Conservation (phyloP, 2,329 filamentous ascomycete species). For the Colletotrichum liaoningense region DNA sequence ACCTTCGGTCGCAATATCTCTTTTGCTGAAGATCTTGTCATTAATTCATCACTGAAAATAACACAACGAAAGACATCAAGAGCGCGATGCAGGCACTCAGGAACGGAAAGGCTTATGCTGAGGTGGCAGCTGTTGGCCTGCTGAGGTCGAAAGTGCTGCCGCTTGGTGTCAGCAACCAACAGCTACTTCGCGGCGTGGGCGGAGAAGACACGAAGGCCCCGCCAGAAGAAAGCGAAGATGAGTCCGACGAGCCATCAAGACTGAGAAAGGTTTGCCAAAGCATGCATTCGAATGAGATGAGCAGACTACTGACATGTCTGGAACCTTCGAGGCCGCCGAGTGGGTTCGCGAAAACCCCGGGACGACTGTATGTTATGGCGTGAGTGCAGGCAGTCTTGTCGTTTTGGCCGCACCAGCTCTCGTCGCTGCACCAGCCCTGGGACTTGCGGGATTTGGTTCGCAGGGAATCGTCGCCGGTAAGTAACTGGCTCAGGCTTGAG, state of each 20-base stretch:
- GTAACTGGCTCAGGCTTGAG: not conserved
- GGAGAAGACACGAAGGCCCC: not conserved
- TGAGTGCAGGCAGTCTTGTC: not conserved
- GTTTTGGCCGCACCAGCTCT: not conserved
- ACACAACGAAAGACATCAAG: not conserved
- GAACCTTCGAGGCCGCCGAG: not conserved
- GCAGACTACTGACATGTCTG: no score
- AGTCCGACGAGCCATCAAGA: not conserved
- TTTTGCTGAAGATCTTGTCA: not conserved
- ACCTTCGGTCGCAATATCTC: not conserved
- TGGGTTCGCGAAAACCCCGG: not conserved
- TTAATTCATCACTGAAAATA: not conserved
- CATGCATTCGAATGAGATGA: no score
- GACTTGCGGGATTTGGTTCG: not conserved
- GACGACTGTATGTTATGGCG: not conserved
- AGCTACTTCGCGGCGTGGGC: not conserved
- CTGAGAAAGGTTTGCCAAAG: no score
- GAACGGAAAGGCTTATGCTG: not conserved
- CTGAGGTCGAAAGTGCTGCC: not conserved
- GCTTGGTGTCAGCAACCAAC: not conserved
- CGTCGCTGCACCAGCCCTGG: not conserved
- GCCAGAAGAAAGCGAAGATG: not conserved
- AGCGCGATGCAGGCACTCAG: not conserved
- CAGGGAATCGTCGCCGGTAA: not conserved
- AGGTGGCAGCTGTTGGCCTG: not conserved